A percentile compares a stretch with the other conserved stretches of the same genome.
These are phyloP conservation scores for Scedosporium minutisporum DNA, from an alignment of 2,329 filamentous ascomycete species.

Conservation along the genomic window DNA sequence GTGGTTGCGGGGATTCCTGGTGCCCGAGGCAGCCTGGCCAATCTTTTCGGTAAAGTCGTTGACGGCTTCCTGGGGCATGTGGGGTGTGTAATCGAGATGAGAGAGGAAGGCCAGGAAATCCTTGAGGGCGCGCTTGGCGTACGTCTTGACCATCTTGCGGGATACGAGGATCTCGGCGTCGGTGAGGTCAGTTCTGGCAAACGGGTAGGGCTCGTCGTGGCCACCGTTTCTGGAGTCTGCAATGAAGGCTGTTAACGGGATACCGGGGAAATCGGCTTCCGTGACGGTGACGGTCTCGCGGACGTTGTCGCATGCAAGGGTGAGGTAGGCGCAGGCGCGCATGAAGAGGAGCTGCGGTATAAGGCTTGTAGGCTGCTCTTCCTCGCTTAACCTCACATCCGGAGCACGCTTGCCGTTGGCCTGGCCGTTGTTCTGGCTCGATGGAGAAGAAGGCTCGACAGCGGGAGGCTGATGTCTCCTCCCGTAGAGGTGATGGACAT, in stretches of 20 bases:
- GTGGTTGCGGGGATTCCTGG: slow-evolving; percentile 17
- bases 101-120: slow-evolving; percentile 67
- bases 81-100: slow-evolving; percentile 69
- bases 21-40: slow-evolving; percentile 37
- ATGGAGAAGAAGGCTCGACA: slow-evolving; percentile 14
- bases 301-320: slow-evolving; percentile 38
- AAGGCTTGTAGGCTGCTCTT: slow-evolving; percentile 60
- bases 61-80: slow-evolving; percentile 49
- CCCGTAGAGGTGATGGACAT: not conserved
- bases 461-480: slow-evolving; percentile 17
- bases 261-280: not conserved
- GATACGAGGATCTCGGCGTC: slow-evolving; percentile 36
- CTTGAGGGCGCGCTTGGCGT: slow-evolving; percentile 65
- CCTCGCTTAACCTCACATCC: slow-evolving; percentile 2
- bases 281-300: slow-evolving; percentile 1
- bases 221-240: slow-evolving; percentile 5
- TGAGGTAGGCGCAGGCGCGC: slow-evolving; percentile 61
- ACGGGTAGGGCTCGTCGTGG: slow-evolving; percentile 1
- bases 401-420: slow-evolving; percentile 22
- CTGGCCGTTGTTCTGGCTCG: not conserved
- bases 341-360: slow-evolving; percentile 70
- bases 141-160: slow-evolving; percentile 60
- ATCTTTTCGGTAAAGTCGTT: slow-evolving; percentile 47
- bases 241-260: not conserved
- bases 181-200: not conserved